phyloP scores from a whole-genome alignment of 163 green algal species.

The Picocystis sp. region DNA sequence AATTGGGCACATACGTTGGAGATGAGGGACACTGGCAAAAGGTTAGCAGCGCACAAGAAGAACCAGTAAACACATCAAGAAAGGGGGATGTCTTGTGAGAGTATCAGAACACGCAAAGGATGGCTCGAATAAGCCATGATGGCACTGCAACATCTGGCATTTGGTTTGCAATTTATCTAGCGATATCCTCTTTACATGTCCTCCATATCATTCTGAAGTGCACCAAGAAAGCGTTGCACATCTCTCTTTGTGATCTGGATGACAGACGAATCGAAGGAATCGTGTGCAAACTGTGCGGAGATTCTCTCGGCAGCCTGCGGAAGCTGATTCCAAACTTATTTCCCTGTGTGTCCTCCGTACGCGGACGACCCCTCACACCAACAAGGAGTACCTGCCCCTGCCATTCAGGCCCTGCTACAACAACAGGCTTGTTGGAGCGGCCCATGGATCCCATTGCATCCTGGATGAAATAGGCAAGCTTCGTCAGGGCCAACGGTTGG shows the following conservation, averaged over 20 bases:
- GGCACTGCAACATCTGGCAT: too few relatives aligned
- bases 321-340: conserved; percentile 7
- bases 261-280: conserved; percentile 3
- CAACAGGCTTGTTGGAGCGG: conserved; percentile 4
- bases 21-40: too few relatives aligned
- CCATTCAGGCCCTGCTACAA: conserved; percentile 2
- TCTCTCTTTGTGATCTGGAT: conserved; percentile 4
- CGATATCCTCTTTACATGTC: not conserved
- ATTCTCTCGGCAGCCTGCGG: conserved; percentile 1
- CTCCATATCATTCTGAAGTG: conserved; percentile 3
- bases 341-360: not conserved
- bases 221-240: conserved; percentile 5
- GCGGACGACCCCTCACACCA: not conserved
- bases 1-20: too few relatives aligned
- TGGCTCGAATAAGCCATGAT: too few relatives aligned
- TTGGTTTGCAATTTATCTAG: too few relatives aligned
- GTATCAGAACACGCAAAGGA: too few relatives aligned
- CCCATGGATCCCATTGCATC: conserved; percentile 10
- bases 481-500: conserved; percentile 11
- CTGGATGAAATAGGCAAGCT: conserved; percentile 16
- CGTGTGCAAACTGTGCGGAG: not conserved
- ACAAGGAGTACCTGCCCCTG: conserved; percentile 1
- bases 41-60: too few relatives aligned
- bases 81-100: too few relatives aligned
- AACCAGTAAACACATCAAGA: too few relatives aligned